phyloP scores from a whole-genome alignment of 2,329 filamentous ascomycete genomes.

The Lasiodiplodia hormozganensis region DNA sequence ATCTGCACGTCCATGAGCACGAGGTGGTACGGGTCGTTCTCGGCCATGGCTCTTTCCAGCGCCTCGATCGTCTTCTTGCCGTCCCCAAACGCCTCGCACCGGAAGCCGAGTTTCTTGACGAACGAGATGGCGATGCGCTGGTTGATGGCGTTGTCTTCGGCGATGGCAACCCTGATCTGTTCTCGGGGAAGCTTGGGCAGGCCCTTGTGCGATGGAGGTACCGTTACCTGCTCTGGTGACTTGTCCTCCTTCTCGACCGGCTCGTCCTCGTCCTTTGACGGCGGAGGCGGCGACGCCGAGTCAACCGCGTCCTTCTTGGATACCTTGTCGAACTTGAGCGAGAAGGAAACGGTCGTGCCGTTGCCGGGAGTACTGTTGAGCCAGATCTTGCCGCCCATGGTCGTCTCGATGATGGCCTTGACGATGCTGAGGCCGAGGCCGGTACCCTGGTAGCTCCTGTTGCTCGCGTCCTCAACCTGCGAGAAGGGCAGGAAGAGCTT shows the following conservation, averaged over 20 bases:
- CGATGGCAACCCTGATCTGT: slow-evolving; percentile 86
- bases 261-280: slow-evolving; percentile 51
- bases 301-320: slow-evolving; percentile 64
- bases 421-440: slow-evolving; percentile 92
- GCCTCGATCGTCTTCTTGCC: slow-evolving; percentile 88
- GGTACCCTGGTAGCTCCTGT: slow-evolving; percentile 89
- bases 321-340: slow-evolving; percentile 84
- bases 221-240: slow-evolving; percentile 36
- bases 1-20: slow-evolving; percentile 95
- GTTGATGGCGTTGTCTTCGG: slow-evolving; percentile 94
- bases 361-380: slow-evolving; percentile 77
- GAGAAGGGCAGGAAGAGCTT: slow-evolving; percentile 93
- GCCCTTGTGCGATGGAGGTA: slow-evolving; percentile 61
- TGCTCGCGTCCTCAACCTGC: slow-evolving; percentile 89
- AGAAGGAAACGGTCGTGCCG: slow-evolving; percentile 79
- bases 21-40: slow-evolving; percentile 82
- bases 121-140: slow-evolving; percentile 94
- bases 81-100: slow-evolving; percentile 88
- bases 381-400: slow-evolving; percentile 86
- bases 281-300: slow-evolving; percentile 44
- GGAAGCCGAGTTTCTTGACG: slow-evolving; percentile 83
- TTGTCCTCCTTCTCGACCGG: slow-evolving; percentile 47
- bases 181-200: slow-evolving; percentile 77
- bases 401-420: slow-evolving; percentile 90
- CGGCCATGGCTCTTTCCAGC: slow-evolving; percentile 73